phyloP scores from a whole-genome alignment of 306 rosid species.

The Cucumis cinereus region DNA sequence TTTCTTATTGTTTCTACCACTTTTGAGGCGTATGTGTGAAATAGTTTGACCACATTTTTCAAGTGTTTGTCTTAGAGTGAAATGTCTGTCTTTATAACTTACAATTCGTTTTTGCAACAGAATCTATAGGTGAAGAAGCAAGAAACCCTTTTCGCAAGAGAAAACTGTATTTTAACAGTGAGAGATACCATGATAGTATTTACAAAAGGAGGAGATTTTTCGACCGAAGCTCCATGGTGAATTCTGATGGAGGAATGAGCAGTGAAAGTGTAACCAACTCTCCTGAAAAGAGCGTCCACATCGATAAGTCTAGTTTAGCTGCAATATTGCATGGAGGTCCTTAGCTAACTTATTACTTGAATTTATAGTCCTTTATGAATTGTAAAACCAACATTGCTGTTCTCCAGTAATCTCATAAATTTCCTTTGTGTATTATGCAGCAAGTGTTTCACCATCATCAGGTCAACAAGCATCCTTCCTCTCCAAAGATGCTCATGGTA shows the following conservation, averaged over 20 bases:
- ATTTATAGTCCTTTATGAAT: neutral
- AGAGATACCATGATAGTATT: slow-evolving; percentile 35
- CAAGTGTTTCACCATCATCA: slow-evolving; percentile 21
- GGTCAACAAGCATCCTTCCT: slow-evolving; percentile 30
- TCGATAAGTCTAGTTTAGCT: slow-evolving; percentile 26
- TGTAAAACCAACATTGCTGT: slow-evolving; percentile 1
- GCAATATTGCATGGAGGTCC: slow-evolving; percentile 25
- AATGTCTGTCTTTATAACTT: neutral
- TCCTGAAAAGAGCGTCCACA: slow-evolving; percentile 32
- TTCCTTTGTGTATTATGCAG: slow-evolving; percentile 20
- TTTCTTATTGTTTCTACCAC: slow-evolving; percentile 1
- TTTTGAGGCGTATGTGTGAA: neutral
- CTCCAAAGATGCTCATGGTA: slow-evolving; percentile 70
- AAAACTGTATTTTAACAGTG: slow-evolving; percentile 34
- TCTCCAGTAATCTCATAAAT: slow-evolving; percentile 1
- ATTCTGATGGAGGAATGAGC: slow-evolving; percentile 63
- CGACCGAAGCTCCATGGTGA: slow-evolving; percentile 37
- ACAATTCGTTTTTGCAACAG: neutral
- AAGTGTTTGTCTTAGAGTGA: neutral
- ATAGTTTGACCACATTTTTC: neutral
- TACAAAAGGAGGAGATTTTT: slow-evolving; percentile 54
- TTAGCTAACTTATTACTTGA: neutral
- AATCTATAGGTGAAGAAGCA: slow-evolving; percentile 37
- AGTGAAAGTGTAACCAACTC: slow-evolving; percentile 70
- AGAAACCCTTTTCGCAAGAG: slow-evolving; percentile 41